Evolutionary conservation across 2,329 filamentous ascomycete genomes (phyloP).

Genomic region (Hirsutella thompsonii): DNA sequence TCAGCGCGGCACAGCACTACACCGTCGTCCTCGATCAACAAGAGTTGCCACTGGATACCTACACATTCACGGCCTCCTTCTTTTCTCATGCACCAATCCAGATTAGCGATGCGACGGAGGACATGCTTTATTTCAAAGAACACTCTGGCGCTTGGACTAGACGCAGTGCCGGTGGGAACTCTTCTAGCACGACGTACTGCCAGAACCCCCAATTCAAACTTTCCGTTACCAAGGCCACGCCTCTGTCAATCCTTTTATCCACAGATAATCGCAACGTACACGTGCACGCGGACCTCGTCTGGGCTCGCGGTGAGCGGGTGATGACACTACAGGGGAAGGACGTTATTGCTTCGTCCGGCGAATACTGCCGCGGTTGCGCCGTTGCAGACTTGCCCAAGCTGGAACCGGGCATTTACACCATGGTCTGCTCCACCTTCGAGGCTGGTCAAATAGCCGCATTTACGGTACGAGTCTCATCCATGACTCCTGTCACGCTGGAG

Average conservation of each 20-base stretch:
- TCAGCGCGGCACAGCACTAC: slow-evolving; percentile 27
- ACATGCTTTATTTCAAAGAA: slow-evolving; percentile 45
- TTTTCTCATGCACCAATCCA: slow-evolving; percentile 55
- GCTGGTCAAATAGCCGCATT: slow-evolving; percentile 65
- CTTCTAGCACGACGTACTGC: slow-evolving; percentile 63
- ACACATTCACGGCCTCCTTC: slow-evolving; percentile 78
- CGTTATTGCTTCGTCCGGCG: slow-evolving; percentile 71
- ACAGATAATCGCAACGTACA: slow-evolving; percentile 54
- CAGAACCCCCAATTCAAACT: slow-evolving; percentile 80
- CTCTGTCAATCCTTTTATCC: slow-evolving; percentile 63
- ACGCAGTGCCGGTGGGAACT: slow-evolving; percentile 73
- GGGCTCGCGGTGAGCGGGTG: slow-evolving; percentile 61
- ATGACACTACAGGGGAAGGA: slow-evolving; percentile 60
- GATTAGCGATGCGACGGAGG: slow-evolving; percentile 47
- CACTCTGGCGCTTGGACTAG: slow-evolving; percentile 59
- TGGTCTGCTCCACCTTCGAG: slow-evolving; percentile 87
- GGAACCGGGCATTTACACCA: slow-evolving; percentile 65
- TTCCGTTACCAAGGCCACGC: slow-evolving; percentile 38
- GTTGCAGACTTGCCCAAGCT: slow-evolving; percentile 50
- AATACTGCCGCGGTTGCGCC: slow-evolving; percentile 73
- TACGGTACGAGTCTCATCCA: slow-evolving; percentile 59
- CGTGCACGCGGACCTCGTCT: slow-evolving; percentile 75
- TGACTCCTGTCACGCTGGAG: slow-evolving; percentile 38
- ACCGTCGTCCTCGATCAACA: slow-evolving; percentile 66
- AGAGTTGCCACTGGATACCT: slow-evolving; percentile 56